Evolutionary conservation across 2,329 filamentous ascomycete species (phyloP).

Genomic region (Nothophoma quercina): DNA sequence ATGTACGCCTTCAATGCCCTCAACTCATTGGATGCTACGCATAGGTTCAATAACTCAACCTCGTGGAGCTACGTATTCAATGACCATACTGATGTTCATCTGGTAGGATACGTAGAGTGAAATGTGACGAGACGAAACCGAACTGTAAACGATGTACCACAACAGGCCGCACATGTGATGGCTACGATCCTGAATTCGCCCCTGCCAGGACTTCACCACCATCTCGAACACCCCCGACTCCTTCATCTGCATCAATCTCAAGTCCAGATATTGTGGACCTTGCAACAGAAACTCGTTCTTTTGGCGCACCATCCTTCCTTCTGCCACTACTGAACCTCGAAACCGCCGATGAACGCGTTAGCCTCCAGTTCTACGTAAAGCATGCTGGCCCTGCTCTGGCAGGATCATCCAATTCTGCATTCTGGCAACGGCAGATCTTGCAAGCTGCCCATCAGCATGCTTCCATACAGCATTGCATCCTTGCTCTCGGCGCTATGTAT

Average conservation of each 20-base stretch:
- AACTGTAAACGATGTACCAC: slow-evolving; percentile 40
- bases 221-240: background rate
- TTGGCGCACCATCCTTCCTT: slow-evolving; percentile 14
- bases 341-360: slow-evolving; percentile 33
- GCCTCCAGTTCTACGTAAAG: slow-evolving; percentile 42
- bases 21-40: too few relatives aligned
- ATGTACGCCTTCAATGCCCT: background rate
- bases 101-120: slow-evolving; percentile 42
- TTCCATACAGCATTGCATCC: slow-evolving; percentile 40
- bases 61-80: background rate
- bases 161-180: slow-evolving; percentile 45
- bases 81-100: slow-evolving; percentile 1
- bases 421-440: slow-evolving; percentile 43
- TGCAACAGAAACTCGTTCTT: background rate
- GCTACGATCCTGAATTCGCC: slow-evolving; percentile 26
- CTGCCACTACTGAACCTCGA: slow-evolving; percentile 29
- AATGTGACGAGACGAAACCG: slow-evolving; percentile 46
- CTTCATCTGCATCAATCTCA: background rate
- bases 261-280: background rate
- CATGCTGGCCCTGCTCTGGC: slow-evolving; percentile 35
- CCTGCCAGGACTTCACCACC: background rate
- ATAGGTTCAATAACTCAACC: too few relatives aligned
- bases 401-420: slow-evolving; percentile 39
- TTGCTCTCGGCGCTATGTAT: slow-evolving; percentile 44
- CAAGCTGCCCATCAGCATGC: slow-evolving; percentile 43